A percentile compares a stretch with the other conserved stretches of the same genome.
phyloP scores from a whole-genome alignment of 306 rosid genomes.

The Lupinus albus region DNA sequence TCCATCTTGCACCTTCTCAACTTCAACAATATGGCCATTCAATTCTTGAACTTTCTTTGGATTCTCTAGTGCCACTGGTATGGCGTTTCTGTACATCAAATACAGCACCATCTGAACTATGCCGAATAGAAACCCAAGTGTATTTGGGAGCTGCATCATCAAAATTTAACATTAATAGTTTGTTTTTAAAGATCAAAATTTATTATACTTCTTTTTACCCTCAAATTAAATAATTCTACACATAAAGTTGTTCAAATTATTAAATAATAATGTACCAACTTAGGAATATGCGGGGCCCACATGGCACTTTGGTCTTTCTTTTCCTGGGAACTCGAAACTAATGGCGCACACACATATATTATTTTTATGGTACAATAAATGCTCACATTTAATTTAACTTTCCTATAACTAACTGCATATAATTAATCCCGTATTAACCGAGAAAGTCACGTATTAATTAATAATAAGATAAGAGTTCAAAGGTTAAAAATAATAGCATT shows the following conservation, averaged over 20 bases:
- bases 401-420: conserved; percentile 26
- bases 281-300: conserved; percentile 36
- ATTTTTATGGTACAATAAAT: background rate
- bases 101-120: conserved; percentile 78
- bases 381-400: conserved; percentile 25
- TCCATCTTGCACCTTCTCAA: conserved; percentile 45
- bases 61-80: conserved; percentile 41
- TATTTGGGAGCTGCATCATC: conserved; percentile 72
- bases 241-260: conserved; percentile 8
- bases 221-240: conserved; percentile 10
- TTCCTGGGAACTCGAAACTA: conserved; percentile 27
- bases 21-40: conserved; percentile 66
- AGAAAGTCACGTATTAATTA: background rate
- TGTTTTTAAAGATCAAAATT: background rate
- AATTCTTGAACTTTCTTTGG: conserved; percentile 62
- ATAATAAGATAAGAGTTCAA: too few species aligned
- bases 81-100: conserved; percentile 66
- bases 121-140: conserved; percentile 85
- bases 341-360: conserved; percentile 20
- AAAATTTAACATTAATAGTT: conserved; percentile 8
- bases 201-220: background rate
- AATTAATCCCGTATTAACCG: conserved; percentile 6
- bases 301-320: conserved; percentile 11
- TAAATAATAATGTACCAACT: background rate
- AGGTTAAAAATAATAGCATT: background rate